Evolutionary conservation across 139 green algal species (phyloP).

Genomic region (Diplosphaera chodatii): DNA sequence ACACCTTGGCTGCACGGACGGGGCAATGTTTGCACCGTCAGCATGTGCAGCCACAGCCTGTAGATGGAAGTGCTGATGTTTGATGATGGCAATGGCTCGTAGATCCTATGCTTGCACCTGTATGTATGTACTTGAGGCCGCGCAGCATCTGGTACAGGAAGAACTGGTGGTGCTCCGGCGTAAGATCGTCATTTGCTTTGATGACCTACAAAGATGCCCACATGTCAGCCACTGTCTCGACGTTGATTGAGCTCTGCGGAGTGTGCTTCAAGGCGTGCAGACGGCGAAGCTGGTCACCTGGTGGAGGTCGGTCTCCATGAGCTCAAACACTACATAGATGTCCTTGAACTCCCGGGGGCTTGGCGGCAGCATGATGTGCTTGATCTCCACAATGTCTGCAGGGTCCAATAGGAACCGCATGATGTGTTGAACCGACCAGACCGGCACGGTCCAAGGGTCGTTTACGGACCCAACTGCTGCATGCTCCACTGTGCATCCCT

Average conservation of each 20-base stretch:
- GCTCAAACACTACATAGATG: conserved; percentile 98
- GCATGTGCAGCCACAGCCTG: no score
- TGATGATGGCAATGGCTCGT: no score
- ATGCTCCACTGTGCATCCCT: no score
- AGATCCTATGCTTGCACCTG: conserved; percentile 33
- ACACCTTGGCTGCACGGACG: conserved; percentile 67
- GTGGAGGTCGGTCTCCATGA: conserved; percentile 99
- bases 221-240: no score
- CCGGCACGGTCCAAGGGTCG: no score
- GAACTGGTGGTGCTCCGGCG: conserved; percentile 98
- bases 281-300: no score
- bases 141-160: conserved; percentile 99
- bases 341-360: conserved; percentile 90
- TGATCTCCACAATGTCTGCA: conserved; percentile 90
- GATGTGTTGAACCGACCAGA: no score
- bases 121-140: conserved; percentile 98
- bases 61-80: no score
- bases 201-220: conserved; percentile 77
- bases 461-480: no score
- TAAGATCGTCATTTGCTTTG: conserved; percentile 99
- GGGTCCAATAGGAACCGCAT: no score
- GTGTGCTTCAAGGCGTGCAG: no score
- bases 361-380: conserved; percentile 97
- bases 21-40: neutral
- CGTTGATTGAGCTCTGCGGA: no score